These are phyloP conservation scores for Eucalyptus camaldulensis DNA, from an alignment of 345 rosid species.

Conservation along the genomic window DNA sequence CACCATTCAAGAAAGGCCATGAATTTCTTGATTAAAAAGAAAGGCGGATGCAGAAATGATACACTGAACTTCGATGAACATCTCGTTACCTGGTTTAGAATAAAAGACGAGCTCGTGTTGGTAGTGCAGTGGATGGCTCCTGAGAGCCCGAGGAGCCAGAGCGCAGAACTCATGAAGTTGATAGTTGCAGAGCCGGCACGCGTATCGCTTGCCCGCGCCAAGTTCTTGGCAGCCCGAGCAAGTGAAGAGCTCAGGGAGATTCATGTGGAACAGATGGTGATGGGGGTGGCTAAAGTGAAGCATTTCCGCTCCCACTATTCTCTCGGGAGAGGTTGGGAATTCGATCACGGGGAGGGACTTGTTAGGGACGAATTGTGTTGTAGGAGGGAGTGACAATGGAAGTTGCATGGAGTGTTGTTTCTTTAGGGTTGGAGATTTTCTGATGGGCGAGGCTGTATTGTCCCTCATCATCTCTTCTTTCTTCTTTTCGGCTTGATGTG, in stretches of 20 bases:
- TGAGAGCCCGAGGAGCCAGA: constrained; percentile 43
- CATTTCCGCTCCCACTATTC: constrained; percentile 24
- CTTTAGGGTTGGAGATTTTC: neutral
- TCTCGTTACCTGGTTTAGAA: constrained; percentile 42
- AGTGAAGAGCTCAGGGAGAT: constrained; percentile 42
- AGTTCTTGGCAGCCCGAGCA: constrained; percentile 71
- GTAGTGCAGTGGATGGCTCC: constrained; percentile 56
- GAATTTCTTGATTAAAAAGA: too few species aligned
- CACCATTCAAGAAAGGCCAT: neutral
- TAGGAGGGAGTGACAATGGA: neutral
- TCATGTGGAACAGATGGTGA: constrained; percentile 29
- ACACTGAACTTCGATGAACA: neutral
- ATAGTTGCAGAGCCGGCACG: constrained; percentile 50
- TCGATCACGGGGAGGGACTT: constrained; percentile 2
- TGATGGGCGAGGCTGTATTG: neutral
- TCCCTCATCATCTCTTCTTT: neutral
- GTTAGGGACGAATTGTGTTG: neutral
- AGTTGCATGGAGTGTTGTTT: neutral
- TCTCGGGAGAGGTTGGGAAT: constrained; percentile 47
- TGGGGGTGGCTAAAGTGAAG: constrained; percentile 57
- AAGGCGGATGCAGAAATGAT: neutral
- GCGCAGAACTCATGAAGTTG: constrained; percentile 88
- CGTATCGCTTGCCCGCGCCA: constrained; percentile 60
- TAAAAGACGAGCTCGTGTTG: constrained; percentile 61
- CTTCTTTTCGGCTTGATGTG: neutral